Percentiles rank a stretch among this genome's conserved stretches.
phyloP scores from a whole-genome alignment of 768 basidiomycete genomes.

The Gymnopilus dilepis region DNA sequence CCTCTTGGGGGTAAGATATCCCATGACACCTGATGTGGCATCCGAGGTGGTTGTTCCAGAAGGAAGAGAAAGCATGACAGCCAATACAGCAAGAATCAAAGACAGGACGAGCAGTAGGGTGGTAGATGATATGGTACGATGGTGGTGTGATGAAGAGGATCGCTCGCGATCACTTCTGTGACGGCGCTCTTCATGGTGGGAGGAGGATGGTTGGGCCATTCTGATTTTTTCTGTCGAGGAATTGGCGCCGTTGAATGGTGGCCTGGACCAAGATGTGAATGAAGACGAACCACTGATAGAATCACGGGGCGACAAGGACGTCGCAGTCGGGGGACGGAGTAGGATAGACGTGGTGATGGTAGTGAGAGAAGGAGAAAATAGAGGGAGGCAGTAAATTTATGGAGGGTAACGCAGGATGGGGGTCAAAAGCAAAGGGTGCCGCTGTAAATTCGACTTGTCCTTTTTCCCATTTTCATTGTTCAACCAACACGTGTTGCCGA shows the following conservation, averaged over 20 bases:
- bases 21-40: conserved; percentile 61
- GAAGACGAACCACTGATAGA: conserved; percentile 52
- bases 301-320: conserved; percentile 79
- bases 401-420: conserved; percentile 31
- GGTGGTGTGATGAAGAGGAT: conserved; percentile 67
- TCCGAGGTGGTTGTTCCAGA: conserved; percentile 46
- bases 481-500: conserved; percentile 50
- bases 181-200: conserved; percentile 71
- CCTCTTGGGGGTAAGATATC: conserved; percentile 82
- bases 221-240: conserved; percentile 50
- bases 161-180: conserved; percentile 60
- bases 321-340: conserved; percentile 55
- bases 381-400: conserved; percentile 8
- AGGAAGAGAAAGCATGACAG: conserved; percentile 88
- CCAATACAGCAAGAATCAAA: conserved; percentile 85
- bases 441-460: conserved; percentile 28
- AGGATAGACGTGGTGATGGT: conserved; percentile 69
- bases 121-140: conserved; percentile 88
- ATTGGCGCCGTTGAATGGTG: background rate
- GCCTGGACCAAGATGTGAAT: conserved; percentile 2
- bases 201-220: conserved; percentile 90
- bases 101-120: conserved; percentile 87
- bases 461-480: conserved; percentile 50
- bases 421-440: conserved; percentile 35
- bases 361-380: conserved; percentile 8